Conservation (phyloP, 1,284 basidiomycete genomes). For the Mrakiaceae sp. region DNA sequence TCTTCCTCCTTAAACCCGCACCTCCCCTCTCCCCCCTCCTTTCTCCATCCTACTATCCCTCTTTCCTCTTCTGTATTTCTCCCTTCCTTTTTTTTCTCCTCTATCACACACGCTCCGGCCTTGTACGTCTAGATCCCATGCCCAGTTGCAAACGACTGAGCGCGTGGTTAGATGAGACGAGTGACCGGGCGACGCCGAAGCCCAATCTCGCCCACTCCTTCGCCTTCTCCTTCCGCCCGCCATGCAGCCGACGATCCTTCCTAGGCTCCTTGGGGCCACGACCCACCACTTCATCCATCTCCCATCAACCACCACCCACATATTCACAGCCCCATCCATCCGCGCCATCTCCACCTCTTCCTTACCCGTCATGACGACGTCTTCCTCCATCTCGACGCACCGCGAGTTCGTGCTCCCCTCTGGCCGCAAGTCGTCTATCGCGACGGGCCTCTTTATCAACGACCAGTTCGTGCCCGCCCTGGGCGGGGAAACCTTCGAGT, state of each 20-base stretch:
- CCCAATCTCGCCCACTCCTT: background rate
- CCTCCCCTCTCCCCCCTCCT: background rate
- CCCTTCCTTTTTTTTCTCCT: background rate
- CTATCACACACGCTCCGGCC: background rate
- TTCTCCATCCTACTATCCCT: background rate
- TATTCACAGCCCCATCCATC: too few species aligned
- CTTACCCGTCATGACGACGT: too few species aligned
- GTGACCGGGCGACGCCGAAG: too few species aligned
- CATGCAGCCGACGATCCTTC: too few species aligned
- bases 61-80: background rate
- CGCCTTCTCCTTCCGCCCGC: background rate
- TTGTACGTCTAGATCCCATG: background rate
- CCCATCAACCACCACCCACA: too few species aligned
- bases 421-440: slow-evolving; percentile 47
- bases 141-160: background rate
- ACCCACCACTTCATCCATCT: too few species aligned
- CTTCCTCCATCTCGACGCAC: background rate
- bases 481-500: slow-evolving; percentile 29
- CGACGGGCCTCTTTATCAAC: slow-evolving; percentile 77
- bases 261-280: too few species aligned
- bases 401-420: slow-evolving; percentile 21
- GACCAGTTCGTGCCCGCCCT: slow-evolving; percentile 56
- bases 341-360: too few species aligned
- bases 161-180: background rate
- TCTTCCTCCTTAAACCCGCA: background rate